Evolutionary conservation across 2,329 filamentous ascomycete genomes (phyloP), one percentile per base, ranked within the genome.

Genomic region (Cadophora sp.): DNA sequence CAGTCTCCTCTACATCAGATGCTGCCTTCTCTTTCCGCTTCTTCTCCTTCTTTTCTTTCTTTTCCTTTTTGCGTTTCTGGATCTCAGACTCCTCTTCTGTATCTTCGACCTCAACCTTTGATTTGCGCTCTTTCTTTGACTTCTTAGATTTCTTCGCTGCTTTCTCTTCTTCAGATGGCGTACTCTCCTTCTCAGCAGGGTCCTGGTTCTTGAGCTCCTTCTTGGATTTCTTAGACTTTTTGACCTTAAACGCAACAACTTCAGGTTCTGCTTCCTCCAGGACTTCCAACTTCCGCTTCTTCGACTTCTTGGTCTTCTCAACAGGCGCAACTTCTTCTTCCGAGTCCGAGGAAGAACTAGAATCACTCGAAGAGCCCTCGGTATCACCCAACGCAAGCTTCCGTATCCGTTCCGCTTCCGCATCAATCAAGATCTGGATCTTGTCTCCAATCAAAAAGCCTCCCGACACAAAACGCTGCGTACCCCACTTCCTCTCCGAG

Each of bases 381-480:
- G 36, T 30, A 30, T 70, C 63, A 68, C 74, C 66, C 65, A 62
- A 43, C 0, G 62, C 73, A 67, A 77, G 60, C 62, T 76, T 74
- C 36, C 70, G 67, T 66, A 76, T 65, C 70, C 75, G 66, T 66
- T 78, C 74, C 64, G 74, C 73, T 73, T 79, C 71, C 45, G 77
- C 77, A 65, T 79, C 78, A 62, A 78, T 78, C 66, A 80, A 77
- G 48, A 83, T 82, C 73, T 84, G 80, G 59, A 87, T 83, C 73
- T 87, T 82, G 69, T 88, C 84, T 41, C 85, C 86, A 27, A 89
- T 82, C 39, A 87, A 77, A 65, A 94, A 85, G 0, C 95, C 96
- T n/a, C 93, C 96, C 66, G 85, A 89, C 27, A 99, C 90, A 79
- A 99, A 99, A 59, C 89, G 87, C 84, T 97, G 92, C 11, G 86